Evolutionary conservation across 768 basidiomycete species (phyloP), one percentile per base, ranked within the genome.

Genomic region (Lactifluus hygrophoroides): DNA sequence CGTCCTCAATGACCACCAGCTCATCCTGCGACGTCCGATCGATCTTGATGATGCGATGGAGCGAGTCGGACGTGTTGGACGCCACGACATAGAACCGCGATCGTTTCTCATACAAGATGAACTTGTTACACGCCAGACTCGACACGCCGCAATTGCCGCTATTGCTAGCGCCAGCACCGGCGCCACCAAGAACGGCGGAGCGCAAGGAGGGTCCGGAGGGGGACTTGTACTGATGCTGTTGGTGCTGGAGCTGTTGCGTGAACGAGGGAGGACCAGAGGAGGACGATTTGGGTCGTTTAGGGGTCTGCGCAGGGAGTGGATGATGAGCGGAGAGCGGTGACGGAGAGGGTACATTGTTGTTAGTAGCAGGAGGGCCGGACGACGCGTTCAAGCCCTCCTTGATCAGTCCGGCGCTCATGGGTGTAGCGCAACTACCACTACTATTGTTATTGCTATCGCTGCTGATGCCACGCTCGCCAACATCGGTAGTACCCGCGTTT

Each of bases 21-120:
- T 88, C 85, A 30, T 83, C 81, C 56, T 85, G 85, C 0, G 82
- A 79, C 1, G 89, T 93, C 40, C 95, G 78, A 71, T 99, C 94
- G 53, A 99, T 85, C 75, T 94, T 96, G 67, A 97, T 81, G 56
- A 99, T 90, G 19, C 90, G 82, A 68, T 96, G 94, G 1, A 88
- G 81, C 0, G 90, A 88, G 58, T 91, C 90, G 17, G 88, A 83
- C 0, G 90, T 81, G 72, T 93, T 93, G 42, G 90, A 94, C 2
- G 90, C 94, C 60, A 97, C 84, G 53, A 99, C 82, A 74, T 85
- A 97, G 78, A 95, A 93, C 17, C 91, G 86, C 23, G 86, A 78
- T 56, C 85, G 83, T 66, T 92, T 97, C 74, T 99, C 95, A 70
- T 96, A 97, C 3, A 98, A 74, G 32, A 92, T 86, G 74, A 91